Evolutionary conservation across 2,329 filamentous ascomycete species (phyloP).

Genomic region (Penicillium sp.): DNA sequence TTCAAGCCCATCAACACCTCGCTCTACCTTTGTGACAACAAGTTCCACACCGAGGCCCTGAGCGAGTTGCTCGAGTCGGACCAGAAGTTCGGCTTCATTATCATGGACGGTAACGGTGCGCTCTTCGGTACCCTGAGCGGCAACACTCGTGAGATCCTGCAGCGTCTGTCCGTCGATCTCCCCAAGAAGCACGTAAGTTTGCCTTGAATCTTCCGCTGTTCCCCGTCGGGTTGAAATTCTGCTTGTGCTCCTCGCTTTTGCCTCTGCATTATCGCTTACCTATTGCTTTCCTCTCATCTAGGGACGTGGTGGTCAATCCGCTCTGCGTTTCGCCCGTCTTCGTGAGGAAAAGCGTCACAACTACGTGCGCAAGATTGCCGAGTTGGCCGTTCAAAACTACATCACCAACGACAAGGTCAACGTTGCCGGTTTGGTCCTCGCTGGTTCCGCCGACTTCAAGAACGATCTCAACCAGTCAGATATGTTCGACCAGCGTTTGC

Average conservation of each 20-base stretch:
- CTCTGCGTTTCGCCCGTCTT: conserved; percentile 97
- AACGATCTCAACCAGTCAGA: conserved; percentile 98
- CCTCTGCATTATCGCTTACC: not conserved
- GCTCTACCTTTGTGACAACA: conserved; percentile 99
- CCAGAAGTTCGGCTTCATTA: conserved; percentile 98
- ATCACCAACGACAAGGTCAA: conserved; percentile 99
- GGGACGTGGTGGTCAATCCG: conserved; percentile 98
- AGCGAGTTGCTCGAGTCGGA: conserved; percentile 97
- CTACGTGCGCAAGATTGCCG: conserved; percentile 98
- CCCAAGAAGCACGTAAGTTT: conserved; percentile 84
- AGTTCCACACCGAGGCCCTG: conserved; percentile 97
- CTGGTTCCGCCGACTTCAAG: conserved; percentile 98
- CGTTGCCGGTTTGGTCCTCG: conserved; percentile 90
- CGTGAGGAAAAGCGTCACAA: conserved; percentile 99
- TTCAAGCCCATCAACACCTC: conserved; percentile 99
- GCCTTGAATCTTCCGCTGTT: not conserved
- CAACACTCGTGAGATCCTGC: conserved; percentile 93
- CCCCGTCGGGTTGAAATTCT: not conserved
- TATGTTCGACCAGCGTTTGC: conserved; percentile 90
- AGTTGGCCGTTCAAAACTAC: conserved; percentile 97
- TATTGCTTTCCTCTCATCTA: conserved; percentile 1
- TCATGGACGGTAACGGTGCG: conserved; percentile 99
- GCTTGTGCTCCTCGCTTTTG: not conserved
- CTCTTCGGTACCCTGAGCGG: conserved; percentile 96
- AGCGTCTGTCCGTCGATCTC: conserved; percentile 98